Evolutionary conservation across 2,329 filamentous ascomycete species (phyloP).

Genomic region (Truncatella angustata): DNA sequence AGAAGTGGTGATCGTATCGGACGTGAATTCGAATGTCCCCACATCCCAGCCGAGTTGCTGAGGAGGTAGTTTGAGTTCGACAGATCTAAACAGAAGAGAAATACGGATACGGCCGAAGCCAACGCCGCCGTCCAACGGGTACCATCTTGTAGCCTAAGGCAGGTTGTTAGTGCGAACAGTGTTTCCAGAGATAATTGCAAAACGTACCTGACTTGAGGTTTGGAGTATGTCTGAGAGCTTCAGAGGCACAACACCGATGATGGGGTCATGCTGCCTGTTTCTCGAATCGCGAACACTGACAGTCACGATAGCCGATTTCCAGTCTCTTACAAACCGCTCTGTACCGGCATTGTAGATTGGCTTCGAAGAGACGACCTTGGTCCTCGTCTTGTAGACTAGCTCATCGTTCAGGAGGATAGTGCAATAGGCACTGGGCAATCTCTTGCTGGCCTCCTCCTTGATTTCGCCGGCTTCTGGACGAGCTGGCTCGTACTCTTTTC

Average conservation of each 20-base stretch:
- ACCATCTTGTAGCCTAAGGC: slow-evolving; percentile 71
- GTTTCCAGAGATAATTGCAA: background rate
- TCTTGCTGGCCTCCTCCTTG: slow-evolving; percentile 77
- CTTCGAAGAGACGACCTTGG: slow-evolving; percentile 90
- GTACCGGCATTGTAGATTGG: slow-evolving; percentile 98
- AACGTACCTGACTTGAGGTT: slow-evolving; percentile 68
- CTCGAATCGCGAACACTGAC: slow-evolving; percentile 85
- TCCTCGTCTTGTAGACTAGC: slow-evolving; percentile 86
- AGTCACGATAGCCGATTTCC: slow-evolving; percentile 83
- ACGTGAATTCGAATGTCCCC: slow-evolving; percentile 86
- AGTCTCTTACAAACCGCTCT: slow-evolving; percentile 89
- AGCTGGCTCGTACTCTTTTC: slow-evolving; percentile 80
- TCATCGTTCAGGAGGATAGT: slow-evolving; percentile 89
- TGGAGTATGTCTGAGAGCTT: slow-evolving; percentile 86
- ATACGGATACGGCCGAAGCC: slow-evolving; percentile 88
- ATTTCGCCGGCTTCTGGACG: slow-evolving; percentile 74
- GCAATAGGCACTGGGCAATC: slow-evolving; percentile 88
- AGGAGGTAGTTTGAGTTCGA: slow-evolving; percentile 83
- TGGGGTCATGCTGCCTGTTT: slow-evolving; percentile 89
- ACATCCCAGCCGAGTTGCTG: slow-evolving; percentile 90
- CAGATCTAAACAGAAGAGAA: slow-evolving; percentile 83
- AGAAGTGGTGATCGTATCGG: slow-evolving; percentile 64
- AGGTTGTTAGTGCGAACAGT: slow-evolving; percentile 21
- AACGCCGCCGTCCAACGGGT: slow-evolving; percentile 92
- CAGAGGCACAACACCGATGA: slow-evolving; percentile 87